Evolutionary conservation across 2,329 filamentous ascomycete genomes (phyloP).

Genomic region (Diaporthe nobilis): DNA sequence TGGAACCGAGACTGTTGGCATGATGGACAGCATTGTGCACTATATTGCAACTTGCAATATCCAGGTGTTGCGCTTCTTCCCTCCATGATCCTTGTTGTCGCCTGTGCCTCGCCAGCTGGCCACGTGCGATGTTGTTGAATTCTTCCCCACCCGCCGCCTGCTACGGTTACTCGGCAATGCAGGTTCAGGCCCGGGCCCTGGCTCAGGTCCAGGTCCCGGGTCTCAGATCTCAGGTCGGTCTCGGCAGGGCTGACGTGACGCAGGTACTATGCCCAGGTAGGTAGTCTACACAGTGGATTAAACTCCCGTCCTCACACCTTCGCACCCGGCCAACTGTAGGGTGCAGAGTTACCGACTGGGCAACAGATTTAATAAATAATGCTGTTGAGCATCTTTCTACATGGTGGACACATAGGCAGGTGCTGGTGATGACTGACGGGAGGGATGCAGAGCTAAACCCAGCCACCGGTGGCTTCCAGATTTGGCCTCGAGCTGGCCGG

Average conservation of each 20-base stretch:
- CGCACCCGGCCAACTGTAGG: too few relatives aligned
- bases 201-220: not conserved
- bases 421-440: too few relatives aligned
- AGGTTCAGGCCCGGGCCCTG: conserved; percentile 7
- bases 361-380: too few relatives aligned
- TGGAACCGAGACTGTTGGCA: not conserved
- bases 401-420: too few relatives aligned
- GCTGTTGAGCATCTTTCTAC: too few relatives aligned
- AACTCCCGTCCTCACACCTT: not conserved
- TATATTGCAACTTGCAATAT: not conserved
- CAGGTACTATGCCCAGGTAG: not conserved
- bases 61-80: not conserved
- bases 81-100: conserved; percentile 24
- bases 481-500: not conserved
- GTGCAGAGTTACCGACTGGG: too few relatives aligned
- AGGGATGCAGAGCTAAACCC: too few relatives aligned
- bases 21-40: too few relatives aligned
- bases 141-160: conserved; percentile 1
- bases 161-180: not conserved
- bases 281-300: not conserved
- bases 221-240: conserved; percentile 20
- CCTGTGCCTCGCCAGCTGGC: not conserved
- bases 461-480: not conserved
- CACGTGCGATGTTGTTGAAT: conserved; percentile 5
- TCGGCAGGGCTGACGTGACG: conserved; percentile 28